phyloP scores from a whole-genome alignment of 176 grass and related monocot species.

The Otatea glauca region DNA sequence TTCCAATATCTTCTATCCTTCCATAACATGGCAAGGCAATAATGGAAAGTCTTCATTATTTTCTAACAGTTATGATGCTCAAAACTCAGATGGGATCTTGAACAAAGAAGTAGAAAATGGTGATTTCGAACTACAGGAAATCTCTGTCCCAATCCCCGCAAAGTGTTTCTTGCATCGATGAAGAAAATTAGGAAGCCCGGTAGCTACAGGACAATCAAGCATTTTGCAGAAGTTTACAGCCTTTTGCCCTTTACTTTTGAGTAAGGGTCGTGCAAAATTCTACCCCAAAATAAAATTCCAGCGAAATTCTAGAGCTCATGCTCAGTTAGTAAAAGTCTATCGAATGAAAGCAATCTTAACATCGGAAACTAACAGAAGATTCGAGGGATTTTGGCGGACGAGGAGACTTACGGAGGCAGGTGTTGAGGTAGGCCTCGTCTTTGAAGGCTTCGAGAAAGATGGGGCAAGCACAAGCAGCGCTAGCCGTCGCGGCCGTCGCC shows the following conservation, averaged over 20 bases:
- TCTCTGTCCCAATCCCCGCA: too few species aligned
- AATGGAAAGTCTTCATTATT: too few species aligned
- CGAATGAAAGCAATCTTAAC: background rate
- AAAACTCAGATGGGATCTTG: too few species aligned
- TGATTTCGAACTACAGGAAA: too few species aligned
- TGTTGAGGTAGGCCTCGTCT: conserved; percentile 70
- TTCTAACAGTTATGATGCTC: too few species aligned
- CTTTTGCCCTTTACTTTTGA: background rate
- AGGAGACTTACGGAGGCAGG: conserved; percentile 61
- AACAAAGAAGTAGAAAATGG: too few species aligned
- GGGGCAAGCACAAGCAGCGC: conserved; percentile 36
- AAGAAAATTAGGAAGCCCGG: background rate
- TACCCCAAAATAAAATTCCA: background rate
- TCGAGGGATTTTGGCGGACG: background rate
- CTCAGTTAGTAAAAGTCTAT: background rate
- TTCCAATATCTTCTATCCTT: too few species aligned
- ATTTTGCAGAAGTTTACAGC: background rate
- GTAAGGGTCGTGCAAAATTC: background rate
- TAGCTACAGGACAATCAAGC: background rate
- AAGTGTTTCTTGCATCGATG: background rate
- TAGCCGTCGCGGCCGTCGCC: background rate
- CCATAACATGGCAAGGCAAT: too few species aligned
- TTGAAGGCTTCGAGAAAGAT: conserved; percentile 62
- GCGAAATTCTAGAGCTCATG: background rate
- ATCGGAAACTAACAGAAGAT: background rate